These are phyloP conservation scores for Hypoxylon perforatum DNA, from an alignment of 495 filamentous ascomycete genomes.

Conservation along the genomic window DNA sequence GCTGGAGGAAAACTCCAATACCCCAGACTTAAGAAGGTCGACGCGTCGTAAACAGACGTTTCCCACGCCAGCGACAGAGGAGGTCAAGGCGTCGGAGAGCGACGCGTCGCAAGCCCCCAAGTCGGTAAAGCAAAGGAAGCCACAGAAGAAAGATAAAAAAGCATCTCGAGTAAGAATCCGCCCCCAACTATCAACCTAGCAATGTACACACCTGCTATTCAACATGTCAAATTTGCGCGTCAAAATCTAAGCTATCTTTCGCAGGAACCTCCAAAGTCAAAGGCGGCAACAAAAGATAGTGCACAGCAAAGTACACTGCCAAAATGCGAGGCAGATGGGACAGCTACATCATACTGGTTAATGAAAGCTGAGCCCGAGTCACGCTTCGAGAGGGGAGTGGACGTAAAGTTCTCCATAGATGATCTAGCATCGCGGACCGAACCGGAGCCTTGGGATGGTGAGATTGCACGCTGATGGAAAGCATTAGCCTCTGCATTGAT, in stretches of 20 bases:
- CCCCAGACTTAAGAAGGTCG: slow-evolving; percentile 39
- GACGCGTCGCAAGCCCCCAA: slow-evolving; percentile 3
- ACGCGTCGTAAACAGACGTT: slow-evolving; percentile 41
- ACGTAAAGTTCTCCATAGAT: slow-evolving; percentile 95
- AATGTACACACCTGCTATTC: background rate
- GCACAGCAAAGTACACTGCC: slow-evolving; percentile 16
- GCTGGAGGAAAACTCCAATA: slow-evolving; percentile 23
- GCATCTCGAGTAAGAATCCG: slow-evolving; percentile 19
- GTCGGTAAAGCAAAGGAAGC: slow-evolving; percentile 1
- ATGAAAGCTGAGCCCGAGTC: slow-evolving; percentile 95
- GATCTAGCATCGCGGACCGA: slow-evolving; percentile 75
- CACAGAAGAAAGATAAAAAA: slow-evolving; percentile 8
- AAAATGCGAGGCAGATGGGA: slow-evolving; percentile 16
- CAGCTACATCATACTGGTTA: slow-evolving; percentile 74
- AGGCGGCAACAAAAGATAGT: slow-evolving; percentile 12
- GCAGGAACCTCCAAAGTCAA: slow-evolving; percentile 20
- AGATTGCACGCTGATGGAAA: slow-evolving; percentile 28
- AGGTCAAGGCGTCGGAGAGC: slow-evolving; percentile 2
- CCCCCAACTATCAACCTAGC: too few relatives aligned
- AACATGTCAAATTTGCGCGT: background rate
- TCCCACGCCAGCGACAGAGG: background rate
- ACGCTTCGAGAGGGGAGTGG: slow-evolving; percentile 82
- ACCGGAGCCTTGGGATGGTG: slow-evolving; percentile 92
- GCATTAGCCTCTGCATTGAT: background rate
- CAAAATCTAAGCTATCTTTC: slow-evolving; percentile 4